Evolutionary conservation across 148 eudicot species (phyloP).

Genomic region (Rhododendron kiyosumense): DNA sequence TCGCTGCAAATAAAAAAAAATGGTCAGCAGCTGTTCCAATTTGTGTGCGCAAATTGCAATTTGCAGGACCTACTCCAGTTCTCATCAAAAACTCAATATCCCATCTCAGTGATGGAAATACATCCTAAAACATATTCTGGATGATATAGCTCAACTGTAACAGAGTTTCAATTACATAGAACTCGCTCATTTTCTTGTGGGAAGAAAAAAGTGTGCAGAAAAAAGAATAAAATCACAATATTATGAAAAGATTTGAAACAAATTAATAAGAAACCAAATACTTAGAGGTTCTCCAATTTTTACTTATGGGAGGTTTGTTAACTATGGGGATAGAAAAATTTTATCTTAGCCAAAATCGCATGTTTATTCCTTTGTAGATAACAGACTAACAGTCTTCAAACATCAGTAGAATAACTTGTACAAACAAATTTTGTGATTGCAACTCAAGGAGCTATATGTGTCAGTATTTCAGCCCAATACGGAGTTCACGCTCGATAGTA

Average conservation of each 20-base stretch:
- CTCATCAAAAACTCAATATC: neutral
- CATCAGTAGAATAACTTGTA: neutral
- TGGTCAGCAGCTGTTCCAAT: neutral
- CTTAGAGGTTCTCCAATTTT: neutral
- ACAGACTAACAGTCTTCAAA: neutral
- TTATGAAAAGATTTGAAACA: neutral
- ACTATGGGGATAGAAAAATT: neutral
- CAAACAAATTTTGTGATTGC: neutral
- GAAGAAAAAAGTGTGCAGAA: neutral
- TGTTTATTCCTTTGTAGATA: neutral
- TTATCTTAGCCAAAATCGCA: neutral
- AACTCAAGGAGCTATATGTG: neutral
- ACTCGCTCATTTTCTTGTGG: neutral
- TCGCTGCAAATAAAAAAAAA: neutral
- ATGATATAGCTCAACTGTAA: neutral
- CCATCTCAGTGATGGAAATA: neutral
- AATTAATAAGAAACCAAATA: neutral
- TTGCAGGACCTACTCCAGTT: neutral
- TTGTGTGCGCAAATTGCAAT: neutral
- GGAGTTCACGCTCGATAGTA: neutral
- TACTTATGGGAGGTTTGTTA: neutral
- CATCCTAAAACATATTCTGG: neutral
- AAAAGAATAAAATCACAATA: neutral
- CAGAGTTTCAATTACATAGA: constrained; percentile 2
- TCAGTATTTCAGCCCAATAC: neutral